Base-by-base conservation (phyloP, 192 early-diverging fungal genomes). In the Pilaira anomala region DNA sequence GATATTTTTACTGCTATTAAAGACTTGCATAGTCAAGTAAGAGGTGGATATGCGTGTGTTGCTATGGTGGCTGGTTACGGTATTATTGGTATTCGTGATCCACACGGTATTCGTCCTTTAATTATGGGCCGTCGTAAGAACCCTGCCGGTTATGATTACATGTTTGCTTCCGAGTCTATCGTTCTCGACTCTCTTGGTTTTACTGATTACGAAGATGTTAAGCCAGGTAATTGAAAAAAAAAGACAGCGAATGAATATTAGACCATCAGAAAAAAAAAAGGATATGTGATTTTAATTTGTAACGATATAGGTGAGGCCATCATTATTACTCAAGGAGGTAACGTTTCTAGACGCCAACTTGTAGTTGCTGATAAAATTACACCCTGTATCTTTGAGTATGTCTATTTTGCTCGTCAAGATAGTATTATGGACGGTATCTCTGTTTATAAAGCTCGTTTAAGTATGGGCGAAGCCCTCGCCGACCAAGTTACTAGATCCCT, bases 351-450 rank as follows among this genome's bases (percentile, higher is more conserved):
- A 45, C 83, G 88, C 21, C 82, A 87, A 30, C 63, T 93, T 66
- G 76, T 86, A 14, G 67, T 72, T 4, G 58, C 78, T 26, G 74
- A 76, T 29, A 48, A 65, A 42, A 78, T 84, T 51, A 83, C 97
- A 13, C 97, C 96, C 22, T 98, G 96, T 78, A 94, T 99, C 73
- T 99, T 99, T 67, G 97, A 99, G 78, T 98, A 94, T 68, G 97
- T 99, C 51, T 93, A 99, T 81, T 99, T 98, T 88, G 96, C 96
- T 5, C 88, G 97, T 16, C 95, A 96, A 14, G 97, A 99, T 79
- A 94, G 93, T 25, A 95, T 97, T 61, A 96, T 99, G 65, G 95
- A 99, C 73, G 94, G 94, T 14, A 91, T 99, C 54, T 97, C 96
- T 5, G 97, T 99, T 21, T 99, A 99, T 87, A 95, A 95, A 67